These are phyloP conservation scores for Leonotis leonurus DNA, from an alignment of 257 asterid species.

Conservation along the genomic window DNA sequence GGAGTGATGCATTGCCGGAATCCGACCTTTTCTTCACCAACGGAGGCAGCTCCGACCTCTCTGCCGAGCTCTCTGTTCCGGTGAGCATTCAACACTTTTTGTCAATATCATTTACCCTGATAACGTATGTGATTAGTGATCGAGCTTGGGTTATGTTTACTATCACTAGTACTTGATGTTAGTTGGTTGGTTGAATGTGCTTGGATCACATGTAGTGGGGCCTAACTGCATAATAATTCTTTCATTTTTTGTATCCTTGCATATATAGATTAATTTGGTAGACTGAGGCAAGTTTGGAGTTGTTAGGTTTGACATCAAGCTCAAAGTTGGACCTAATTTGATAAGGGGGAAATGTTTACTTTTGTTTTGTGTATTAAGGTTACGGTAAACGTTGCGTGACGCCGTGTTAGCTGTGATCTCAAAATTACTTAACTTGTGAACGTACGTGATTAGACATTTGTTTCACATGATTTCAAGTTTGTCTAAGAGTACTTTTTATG, in stretches of 20 bases:
- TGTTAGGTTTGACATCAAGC: constrained; percentile 12
- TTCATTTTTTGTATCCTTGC: too few relatives aligned
- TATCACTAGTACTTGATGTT: background rate
- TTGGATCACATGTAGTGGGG: constrained; percentile 5
- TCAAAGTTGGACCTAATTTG: background rate
- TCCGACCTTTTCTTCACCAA: constrained; percentile 44
- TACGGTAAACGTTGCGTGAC: background rate
- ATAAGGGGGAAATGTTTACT: background rate
- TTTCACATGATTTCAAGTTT: too few relatives aligned
- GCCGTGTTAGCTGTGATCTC: background rate
- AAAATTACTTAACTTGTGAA: too few relatives aligned
- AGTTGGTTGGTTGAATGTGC: background rate
- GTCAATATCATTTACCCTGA: background rate
- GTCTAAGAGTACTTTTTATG: background rate
- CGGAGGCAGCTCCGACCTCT: constrained; percentile 44
- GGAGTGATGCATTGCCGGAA: constrained; percentile 54
- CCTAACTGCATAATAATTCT: background rate
- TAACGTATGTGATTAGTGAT: background rate
- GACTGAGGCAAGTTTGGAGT: constrained; percentile 15
- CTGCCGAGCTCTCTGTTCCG: constrained; percentile 75
- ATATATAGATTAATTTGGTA: background rate
- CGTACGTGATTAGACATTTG: too few relatives aligned
- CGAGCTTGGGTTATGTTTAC: background rate
- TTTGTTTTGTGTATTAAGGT: background rate
- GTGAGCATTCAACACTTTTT: constrained; percentile 29